phyloP scores from a whole-genome alignment of 108 stramenopile species.

The Poteriospumella lacustris region DNA sequence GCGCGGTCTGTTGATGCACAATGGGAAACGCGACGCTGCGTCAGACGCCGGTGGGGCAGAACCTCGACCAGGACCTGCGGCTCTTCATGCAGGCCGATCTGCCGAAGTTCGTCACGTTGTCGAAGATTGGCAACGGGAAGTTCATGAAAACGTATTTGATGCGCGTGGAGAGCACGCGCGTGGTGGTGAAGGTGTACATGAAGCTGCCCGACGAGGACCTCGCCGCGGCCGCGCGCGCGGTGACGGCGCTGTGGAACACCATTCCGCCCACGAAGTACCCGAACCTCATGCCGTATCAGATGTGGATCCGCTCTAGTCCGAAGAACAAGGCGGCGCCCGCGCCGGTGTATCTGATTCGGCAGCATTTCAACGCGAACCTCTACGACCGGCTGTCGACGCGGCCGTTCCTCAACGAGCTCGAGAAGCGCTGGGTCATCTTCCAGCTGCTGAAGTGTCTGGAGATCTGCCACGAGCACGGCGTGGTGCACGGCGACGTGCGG shows the following conservation, averaged over 20 bases:
- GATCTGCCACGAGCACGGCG: conserved; percentile 64
- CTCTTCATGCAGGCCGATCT: neutral
- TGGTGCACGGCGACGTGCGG: conserved; percentile 87
- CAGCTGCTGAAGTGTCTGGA: conserved; percentile 78
- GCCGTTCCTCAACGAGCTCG: conserved; percentile 81
- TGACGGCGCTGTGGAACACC: conserved; percentile 32
- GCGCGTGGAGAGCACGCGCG: conserved; percentile 39
- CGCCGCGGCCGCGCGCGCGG: conserved; percentile 2
- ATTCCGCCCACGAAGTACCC: conserved; percentile 43
- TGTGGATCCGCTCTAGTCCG: conserved; percentile 37
- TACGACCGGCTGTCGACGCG: conserved; percentile 78
- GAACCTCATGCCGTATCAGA: conserved; percentile 46
- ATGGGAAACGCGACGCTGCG: conserved; percentile 7
- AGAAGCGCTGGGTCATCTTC: conserved; percentile 84
- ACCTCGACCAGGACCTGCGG: neutral
- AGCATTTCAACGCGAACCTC: conserved; percentile 77
- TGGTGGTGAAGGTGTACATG: conserved; percentile 54
- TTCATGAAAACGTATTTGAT: conserved; percentile 47
- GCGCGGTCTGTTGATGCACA: no score
- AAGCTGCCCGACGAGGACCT: conserved; percentile 43
- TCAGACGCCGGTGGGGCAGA: neutral
- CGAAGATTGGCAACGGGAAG: conserved; percentile 42
- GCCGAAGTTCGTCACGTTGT: neutral
- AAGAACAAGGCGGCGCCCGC: conserved; percentile 30
- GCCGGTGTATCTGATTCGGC: conserved; percentile 66